A percentile compares a stretch with the other conserved stretches of the same genome.
These are phyloP conservation scores for Phytophthora lateralis DNA, from an alignment of 352 stramenopile genomes.

Conservation along the genomic window DNA sequence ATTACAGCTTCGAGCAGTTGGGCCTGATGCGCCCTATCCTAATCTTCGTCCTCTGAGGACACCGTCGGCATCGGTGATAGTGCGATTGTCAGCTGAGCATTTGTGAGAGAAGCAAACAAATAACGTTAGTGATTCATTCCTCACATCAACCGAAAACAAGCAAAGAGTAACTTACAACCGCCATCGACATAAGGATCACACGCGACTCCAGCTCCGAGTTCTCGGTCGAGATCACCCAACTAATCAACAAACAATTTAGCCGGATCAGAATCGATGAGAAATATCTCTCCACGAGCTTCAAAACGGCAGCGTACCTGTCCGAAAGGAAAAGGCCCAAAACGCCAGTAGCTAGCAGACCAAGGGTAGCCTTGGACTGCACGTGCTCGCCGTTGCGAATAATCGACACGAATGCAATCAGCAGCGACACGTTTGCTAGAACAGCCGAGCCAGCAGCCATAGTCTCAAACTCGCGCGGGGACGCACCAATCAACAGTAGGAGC, in stretches of 20 bases:
- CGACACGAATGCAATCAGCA: slow-evolving; percentile 52
- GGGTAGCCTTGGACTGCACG: slow-evolving; percentile 58
- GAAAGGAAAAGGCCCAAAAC: slow-evolving; percentile 59
- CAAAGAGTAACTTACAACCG: slow-evolving; percentile 49
- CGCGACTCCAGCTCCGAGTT: slow-evolving; percentile 63
- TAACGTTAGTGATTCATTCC: slow-evolving; percentile 10
- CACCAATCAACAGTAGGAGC: slow-evolving; percentile 65
- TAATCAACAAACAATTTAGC: slow-evolving; percentile 15
- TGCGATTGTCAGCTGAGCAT: slow-evolving; percentile 59
- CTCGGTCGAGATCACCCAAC: slow-evolving; percentile 58
- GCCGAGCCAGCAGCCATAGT: slow-evolving; percentile 45
- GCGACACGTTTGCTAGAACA: slow-evolving; percentile 58
- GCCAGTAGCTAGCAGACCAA: slow-evolving; percentile 48
- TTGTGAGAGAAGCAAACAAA: not conserved
- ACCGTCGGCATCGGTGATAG: slow-evolving; percentile 67
- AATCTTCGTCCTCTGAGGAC: slow-evolving; percentile 57
- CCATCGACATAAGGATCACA: slow-evolving; percentile 78
- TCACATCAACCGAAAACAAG: not conserved
- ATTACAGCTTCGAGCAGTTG: slow-evolving; percentile 34
- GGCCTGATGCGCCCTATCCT: slow-evolving; percentile 24
- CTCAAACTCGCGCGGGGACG: slow-evolving; percentile 47
- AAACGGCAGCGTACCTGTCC: slow-evolving; percentile 53
- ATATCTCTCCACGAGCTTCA: not conserved
- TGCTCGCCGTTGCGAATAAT: slow-evolving; percentile 61
- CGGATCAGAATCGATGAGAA: not conserved